Conservation (phyloP, 1,139 yeast genomes). For the Candida frijolesensis region DNA sequence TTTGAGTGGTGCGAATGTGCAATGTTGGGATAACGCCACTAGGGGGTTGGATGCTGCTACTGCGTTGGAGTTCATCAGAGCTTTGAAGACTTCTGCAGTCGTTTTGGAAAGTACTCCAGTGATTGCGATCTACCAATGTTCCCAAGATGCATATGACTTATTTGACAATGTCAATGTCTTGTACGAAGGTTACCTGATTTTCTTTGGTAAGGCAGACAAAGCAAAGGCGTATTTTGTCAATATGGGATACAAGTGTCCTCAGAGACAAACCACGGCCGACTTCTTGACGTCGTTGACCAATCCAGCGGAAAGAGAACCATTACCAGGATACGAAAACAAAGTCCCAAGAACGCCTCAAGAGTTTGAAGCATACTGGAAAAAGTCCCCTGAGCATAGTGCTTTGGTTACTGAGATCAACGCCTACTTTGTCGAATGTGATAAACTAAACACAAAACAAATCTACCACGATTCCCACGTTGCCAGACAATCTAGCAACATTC, state of each 20-base stretch:
- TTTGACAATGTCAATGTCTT: constrained; percentile 76
- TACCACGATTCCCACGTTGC: constrained; percentile 30
- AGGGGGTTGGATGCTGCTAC: constrained; percentile 65
- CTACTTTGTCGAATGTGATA: constrained; percentile 13
- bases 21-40: constrained; percentile 67
- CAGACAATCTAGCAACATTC: constrained; percentile 28
- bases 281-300: constrained; percentile 75
- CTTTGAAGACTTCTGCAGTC: constrained; percentile 65
- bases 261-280: constrained; percentile 82
- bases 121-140: constrained; percentile 72
- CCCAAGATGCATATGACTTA: constrained; percentile 37
- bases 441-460: constrained; percentile 9
- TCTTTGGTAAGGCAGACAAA: constrained; percentile 59
- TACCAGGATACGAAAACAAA: constrained; percentile 43
- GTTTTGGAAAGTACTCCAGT: constrained; percentile 61
- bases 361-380: constrained; percentile 27
- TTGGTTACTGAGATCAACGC: constrained; percentile 22
- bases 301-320: constrained; percentile 61
- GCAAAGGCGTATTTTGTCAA: constrained; percentile 56
- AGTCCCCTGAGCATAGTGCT: constrained; percentile 21
- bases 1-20: constrained; percentile 38
- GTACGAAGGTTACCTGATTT: constrained; percentile 79
- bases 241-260: constrained; percentile 62
- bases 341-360: constrained; percentile 29
- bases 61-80: constrained; percentile 69